Conservation (phyloP, 163 green algal genomes). For the Scenedesmus sp. region DNA sequence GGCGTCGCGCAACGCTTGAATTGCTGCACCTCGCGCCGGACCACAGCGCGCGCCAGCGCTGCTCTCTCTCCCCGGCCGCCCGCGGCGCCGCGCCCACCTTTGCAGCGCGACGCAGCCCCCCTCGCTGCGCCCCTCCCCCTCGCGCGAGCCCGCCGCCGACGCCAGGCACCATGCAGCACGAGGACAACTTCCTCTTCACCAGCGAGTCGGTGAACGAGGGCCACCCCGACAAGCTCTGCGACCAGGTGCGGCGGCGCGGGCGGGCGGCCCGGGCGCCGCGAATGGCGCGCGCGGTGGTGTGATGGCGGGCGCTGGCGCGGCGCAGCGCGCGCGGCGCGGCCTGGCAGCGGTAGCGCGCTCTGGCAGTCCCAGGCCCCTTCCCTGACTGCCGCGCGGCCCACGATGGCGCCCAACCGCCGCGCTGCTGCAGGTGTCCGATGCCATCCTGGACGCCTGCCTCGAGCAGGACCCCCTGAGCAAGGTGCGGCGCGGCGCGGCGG, state of each 20-base stretch:
- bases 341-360: too few relatives aligned
- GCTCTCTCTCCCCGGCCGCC: too few relatives aligned
- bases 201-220: conserved; percentile 94
- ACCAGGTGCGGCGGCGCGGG: conserved; percentile 87
- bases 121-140: neutral
- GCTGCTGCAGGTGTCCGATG: conserved; percentile 87
- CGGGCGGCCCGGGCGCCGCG: too few relatives aligned
- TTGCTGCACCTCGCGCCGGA: neutral
- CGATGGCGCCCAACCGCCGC: conserved; percentile 6
- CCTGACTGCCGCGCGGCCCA: too few relatives aligned
- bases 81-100: too few relatives aligned
- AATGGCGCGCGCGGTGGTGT: neutral
- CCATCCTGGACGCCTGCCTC: conserved; percentile 97
- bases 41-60: neutral
- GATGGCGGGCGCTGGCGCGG: too few relatives aligned
- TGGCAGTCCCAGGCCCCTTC: too few relatives aligned
- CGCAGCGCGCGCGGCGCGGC: too few relatives aligned
- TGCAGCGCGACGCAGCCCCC: too few relatives aligned
- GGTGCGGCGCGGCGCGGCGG: conserved; percentile 60
- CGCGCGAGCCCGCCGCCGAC: neutral
- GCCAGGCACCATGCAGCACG: conserved; percentile 15
- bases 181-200: conserved; percentile 94
- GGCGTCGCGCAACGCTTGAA: neutral
- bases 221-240: conserved; percentile 97
- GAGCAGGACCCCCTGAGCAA: conserved; percentile 95